Conservation (phyloP, 768 basidiomycete genomes). For the Suillus variegatus region DNA sequence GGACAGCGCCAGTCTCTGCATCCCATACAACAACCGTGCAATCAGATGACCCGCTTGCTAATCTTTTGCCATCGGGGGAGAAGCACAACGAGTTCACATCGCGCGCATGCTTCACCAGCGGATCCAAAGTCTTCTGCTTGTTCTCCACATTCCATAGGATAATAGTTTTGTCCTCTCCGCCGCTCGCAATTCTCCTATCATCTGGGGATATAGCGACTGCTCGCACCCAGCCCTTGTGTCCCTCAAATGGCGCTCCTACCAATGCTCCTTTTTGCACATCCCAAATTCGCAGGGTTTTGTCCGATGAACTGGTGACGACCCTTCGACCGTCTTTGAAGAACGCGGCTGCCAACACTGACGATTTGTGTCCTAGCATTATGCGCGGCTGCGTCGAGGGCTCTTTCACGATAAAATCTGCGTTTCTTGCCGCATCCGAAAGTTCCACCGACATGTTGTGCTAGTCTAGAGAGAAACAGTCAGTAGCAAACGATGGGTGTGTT, state of each 20-base stretch:
- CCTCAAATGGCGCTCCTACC: constrained; percentile 5
- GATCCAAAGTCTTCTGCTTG: background rate
- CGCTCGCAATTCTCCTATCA: constrained; percentile 7
- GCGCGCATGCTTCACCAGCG: constrained; percentile 5
- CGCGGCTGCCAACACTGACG: background rate
- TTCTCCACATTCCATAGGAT: constrained; percentile 12
- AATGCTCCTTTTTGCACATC: background rate
- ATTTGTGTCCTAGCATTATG: background rate
- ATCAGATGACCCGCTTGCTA: constrained; percentile 43
- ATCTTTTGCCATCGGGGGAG: constrained; percentile 41
- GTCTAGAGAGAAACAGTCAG: background rate
- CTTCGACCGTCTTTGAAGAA: constrained; percentile 1
- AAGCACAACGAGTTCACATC: constrained; percentile 38
- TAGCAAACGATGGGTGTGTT: background rate
- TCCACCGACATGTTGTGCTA: background rate
- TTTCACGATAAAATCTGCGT: background rate
- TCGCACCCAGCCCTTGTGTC: constrained; percentile 5
- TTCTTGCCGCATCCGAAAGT: background rate
- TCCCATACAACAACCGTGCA: constrained; percentile 12
- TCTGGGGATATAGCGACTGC: constrained; percentile 14
- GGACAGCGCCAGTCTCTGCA: background rate
- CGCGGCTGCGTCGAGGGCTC: background rate
- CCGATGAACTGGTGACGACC: background rate
- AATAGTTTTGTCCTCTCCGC: constrained; percentile 19
- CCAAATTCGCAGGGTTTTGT: constrained; percentile 6